Evolutionary conservation across 2,329 filamentous ascomycete species (phyloP), one percentile per base, ranked within the genome.

Genomic region (Conoideocrella luteorostrata): DNA sequence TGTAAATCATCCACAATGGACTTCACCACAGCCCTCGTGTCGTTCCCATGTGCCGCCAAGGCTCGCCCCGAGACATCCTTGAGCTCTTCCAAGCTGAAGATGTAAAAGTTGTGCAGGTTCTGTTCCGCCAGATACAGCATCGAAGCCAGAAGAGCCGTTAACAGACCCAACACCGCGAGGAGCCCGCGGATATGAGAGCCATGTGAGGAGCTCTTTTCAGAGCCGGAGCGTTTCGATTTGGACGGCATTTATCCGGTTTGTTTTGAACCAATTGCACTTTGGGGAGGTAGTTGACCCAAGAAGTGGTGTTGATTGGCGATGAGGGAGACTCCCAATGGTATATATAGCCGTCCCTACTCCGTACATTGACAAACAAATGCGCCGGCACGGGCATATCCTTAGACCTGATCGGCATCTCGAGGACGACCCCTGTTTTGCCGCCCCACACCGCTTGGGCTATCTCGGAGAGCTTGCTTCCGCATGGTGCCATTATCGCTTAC

Each of bases 1-100:
- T 71, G 69, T 44, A 94, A 73, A 66, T 88, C 82, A 47, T 68
- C 58, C 41, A 87, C 79, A 52, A 94, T 89, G 66, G 77, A 81
- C 51, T 73, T 60, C 47, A 88, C 84, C 9, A 89, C 75, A 44
- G 72, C 71, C 45, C 72, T 65, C 12, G 88, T 94, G 68, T 91
- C 77, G 62, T 90, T 86, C 53, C 86, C 86, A 62, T 91, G 80
- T 30, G 74, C 65, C 9, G 67, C 70, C 50, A 94, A 77, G 24
- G 79, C 84, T 49, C 78, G 75, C 63, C 77, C 67, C 10, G 84
- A 75, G 26, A 93, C 67, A 48, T 82, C 74, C 59, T 88, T 79
- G 47, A 94, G 74, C 49, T 87, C 74, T 13, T 72, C 69, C 2
- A 77, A 76, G 43, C 81, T 68, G 65, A 94, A 90, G 63, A 93